phyloP scores from a whole-genome alignment of 371 early-diverging fungal species.

The Mortierella sp. region DNA sequence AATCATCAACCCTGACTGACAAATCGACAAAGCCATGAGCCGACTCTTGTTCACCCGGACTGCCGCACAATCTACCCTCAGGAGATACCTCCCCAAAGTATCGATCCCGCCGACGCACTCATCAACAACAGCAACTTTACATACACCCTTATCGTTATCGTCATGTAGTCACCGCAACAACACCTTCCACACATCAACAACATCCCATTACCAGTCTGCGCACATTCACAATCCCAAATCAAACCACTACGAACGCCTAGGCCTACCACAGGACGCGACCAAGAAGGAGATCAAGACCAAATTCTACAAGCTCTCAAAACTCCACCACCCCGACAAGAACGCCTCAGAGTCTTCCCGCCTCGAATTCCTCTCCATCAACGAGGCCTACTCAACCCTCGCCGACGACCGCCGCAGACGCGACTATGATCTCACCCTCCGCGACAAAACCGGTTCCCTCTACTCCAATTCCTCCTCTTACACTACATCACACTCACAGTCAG shows the following conservation, averaged over 20 bases:
- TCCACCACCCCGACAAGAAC: slow-evolving; percentile 91
- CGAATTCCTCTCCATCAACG: slow-evolving; percentile 83
- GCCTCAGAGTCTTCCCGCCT: slow-evolving; percentile 77
- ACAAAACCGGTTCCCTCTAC: slow-evolving; percentile 43
- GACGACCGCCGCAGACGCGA: slow-evolving; percentile 80
- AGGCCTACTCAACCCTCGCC: slow-evolving; percentile 88
- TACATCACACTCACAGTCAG: slow-evolving; percentile 1
- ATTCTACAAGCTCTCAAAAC: slow-evolving; percentile 87
- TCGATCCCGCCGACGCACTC: neutral
- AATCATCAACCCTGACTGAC: neutral
- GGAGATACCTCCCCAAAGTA: neutral
- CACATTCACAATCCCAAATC: slow-evolving; percentile 1
- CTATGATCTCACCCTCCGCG: slow-evolving; percentile 73
- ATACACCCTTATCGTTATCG: neutral
- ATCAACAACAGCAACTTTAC: neutral
- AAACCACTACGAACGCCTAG: slow-evolving; percentile 70
- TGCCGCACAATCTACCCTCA: neutral
- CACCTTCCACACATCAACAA: neutral
- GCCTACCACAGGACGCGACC: slow-evolving; percentile 66
- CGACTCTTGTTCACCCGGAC: slow-evolving; percentile 1
- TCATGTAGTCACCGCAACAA: neutral
- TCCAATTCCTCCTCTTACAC: slow-evolving; percentile 2
- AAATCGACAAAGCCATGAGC: slow-evolving; percentile 7
- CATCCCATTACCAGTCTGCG: slow-evolving; percentile 24
- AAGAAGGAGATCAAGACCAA: slow-evolving; percentile 79